Evolutionary conservation across 73 alveolate genomes (phyloP), one percentile per base, ranked within the genome.

Genomic region (Vitrella brassicaformis): DNA sequence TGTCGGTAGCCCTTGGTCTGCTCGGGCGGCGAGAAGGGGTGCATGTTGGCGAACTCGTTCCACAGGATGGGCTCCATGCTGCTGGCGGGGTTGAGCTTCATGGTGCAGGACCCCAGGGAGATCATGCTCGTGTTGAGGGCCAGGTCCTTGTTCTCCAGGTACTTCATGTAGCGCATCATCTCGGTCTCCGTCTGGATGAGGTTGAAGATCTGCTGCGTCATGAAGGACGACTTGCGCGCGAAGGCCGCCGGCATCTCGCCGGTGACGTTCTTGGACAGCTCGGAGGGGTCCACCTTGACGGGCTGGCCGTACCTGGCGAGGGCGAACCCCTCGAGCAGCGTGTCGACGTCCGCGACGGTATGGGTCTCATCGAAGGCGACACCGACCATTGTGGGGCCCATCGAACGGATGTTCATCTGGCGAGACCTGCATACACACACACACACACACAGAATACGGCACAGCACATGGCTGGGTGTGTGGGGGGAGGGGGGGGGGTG

Each of bases 11-110:
- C 98, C 82, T 47, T 74, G 10, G 90, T 87, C 74, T 92, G 92
- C 47, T 85, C 84, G 19, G 72, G 68, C 0, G 97, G 97, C 14
- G 96, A 94, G 71, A 80, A 92, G 46, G 98, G 98, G 78, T 93
- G 98, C 69, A 93, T 80, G 75, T 80, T 31, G 0, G 91, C 89
- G 76, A 91, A 85, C 45, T 93, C 95, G 28, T 89, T 82, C 87
- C 87, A 91, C 30, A 96, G 86, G 85, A 93, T 88, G 46, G 98
- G 98, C 29, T 91, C 88, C 96, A 91, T 68, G 18, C 80, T 79
- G 67, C 89, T 81, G 22, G 96, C 88, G 19, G 98, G 92, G 85
- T 93, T 93, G 39, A 91, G 90, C 86, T 93, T 93, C 96, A 93
- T 88, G 30, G 98, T 93, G 90, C 98, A 93, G 28, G 94, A 82